These are phyloP conservation scores for Polytrichum formosum DNA, from an alignment of 225 moss, liverwort and hornwort species.

Conservation along the genomic window DNA sequence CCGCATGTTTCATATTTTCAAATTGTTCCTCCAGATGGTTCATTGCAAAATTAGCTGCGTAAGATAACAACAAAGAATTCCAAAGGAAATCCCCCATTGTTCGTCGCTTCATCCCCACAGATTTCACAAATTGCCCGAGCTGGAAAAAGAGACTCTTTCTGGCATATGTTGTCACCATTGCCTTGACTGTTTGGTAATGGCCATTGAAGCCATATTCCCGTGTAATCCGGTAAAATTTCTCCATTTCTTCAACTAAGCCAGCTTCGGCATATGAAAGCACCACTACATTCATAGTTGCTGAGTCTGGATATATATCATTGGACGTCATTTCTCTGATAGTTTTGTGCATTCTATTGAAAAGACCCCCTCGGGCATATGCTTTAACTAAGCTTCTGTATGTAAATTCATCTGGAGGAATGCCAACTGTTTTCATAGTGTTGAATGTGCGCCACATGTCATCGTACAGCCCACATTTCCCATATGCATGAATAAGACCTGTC, in stretches of 20 bases:
- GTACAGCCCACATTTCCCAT: conserved; percentile 73
- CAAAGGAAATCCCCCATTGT: conserved; percentile 66
- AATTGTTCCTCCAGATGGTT: conserved; percentile 75
- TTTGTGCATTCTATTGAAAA: conserved; percentile 68
- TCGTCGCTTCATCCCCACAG: conserved; percentile 60
- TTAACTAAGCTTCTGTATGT: conserved; percentile 75
- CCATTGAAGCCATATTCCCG: conserved; percentile 53
- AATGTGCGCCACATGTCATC: conserved; percentile 83
- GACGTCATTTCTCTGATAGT: conserved; percentile 71
- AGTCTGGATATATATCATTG: conserved; percentile 51
- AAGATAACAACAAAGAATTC: conserved; percentile 79
- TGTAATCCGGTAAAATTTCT: conserved; percentile 56
- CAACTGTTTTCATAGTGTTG: conserved; percentile 75
- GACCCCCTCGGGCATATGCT: conserved; percentile 77
- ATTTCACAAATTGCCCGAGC: conserved; percentile 66
- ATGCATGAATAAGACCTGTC: conserved; percentile 80
- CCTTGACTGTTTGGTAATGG: conserved; percentile 52
- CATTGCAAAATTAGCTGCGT: conserved; percentile 91
- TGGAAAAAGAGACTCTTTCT: conserved; percentile 82
- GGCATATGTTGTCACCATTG: conserved; percentile 64
- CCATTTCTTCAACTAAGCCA: conserved; percentile 84
- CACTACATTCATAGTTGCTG: conserved; percentile 66
- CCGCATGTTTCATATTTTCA: conserved; percentile 66
- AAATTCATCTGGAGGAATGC: conserved; percentile 64
- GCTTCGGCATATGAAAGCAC: conserved; percentile 79